phyloP scores from a whole-genome alignment of 331 rosid genomes.

The Arachis monticola region DNA sequence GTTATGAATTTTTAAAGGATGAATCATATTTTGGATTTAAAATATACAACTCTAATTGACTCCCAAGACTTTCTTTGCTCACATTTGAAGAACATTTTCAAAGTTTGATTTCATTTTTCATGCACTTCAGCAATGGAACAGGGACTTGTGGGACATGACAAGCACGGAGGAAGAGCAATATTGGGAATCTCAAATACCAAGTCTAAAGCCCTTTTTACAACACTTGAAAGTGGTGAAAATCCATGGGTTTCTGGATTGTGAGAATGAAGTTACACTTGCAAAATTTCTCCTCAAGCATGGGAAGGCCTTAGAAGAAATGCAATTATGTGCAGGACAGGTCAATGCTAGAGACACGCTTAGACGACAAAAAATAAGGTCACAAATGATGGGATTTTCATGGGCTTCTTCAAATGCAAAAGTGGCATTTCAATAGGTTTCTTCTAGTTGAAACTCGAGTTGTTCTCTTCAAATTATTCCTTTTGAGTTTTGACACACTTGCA shows the following conservation, averaged over 20 bases:
- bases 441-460: background rate
- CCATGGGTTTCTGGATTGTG: constrained; percentile 70
- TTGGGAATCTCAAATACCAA: constrained; percentile 73
- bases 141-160: constrained; percentile 67
- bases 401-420: constrained; percentile 83
- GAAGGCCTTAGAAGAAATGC: constrained; percentile 68
- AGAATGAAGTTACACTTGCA: constrained; percentile 72
- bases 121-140: constrained; percentile 68
- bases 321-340: constrained; percentile 48
- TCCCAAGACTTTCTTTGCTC: background rate
- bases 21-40: no score
- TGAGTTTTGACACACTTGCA: no score
- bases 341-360: constrained; percentile 57
- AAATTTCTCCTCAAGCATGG: constrained; percentile 81
- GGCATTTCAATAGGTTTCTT: constrained; percentile 43
- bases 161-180: constrained; percentile 67
- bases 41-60: no score
- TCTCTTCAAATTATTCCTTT: background rate
- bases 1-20: no score
- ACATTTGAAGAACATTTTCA: background rate
- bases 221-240: constrained; percentile 71
- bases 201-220: constrained; percentile 57
- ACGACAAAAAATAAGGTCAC: constrained; percentile 72
- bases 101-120: constrained; percentile 18
- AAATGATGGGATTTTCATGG: constrained; percentile 78